These are phyloP conservation scores for Monosporozyma yasuniensis DNA, from an alignment of 805 yeast species.

Conservation along the genomic window DNA sequence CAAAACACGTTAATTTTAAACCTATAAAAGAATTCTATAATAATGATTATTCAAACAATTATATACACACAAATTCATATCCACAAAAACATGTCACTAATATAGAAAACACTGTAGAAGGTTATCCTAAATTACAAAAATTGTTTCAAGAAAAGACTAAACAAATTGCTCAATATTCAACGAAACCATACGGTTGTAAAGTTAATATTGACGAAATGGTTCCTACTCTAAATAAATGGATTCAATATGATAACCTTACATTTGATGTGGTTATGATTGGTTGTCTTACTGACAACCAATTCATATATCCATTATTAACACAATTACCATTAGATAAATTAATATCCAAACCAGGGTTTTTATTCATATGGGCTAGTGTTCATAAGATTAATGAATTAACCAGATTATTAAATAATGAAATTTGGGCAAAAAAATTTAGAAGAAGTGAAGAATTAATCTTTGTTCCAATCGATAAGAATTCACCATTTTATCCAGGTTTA, in stretches of 20 bases:
- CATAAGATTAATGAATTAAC: conserved; percentile 58
- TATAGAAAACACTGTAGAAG: conserved; percentile 56
- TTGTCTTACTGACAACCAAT: conserved; percentile 67
- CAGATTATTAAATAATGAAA: conserved; percentile 42
- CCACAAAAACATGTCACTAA: conserved; percentile 65
- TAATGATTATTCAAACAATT: conserved; percentile 68
- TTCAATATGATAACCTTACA: conserved; percentile 43
- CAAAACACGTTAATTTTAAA: conserved; percentile 17
- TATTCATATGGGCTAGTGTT: conserved; percentile 83
- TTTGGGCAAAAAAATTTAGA: conserved; percentile 63
- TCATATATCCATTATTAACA: conserved; percentile 50
- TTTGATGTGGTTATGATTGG: conserved; percentile 93
- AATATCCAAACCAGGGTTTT: conserved; percentile 76
- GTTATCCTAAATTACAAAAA: conserved; percentile 75
- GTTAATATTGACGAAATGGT: conserved; percentile 45
- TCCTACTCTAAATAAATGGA: conserved; percentile 54
- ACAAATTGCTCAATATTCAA: conserved; percentile 46
- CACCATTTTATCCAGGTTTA: conserved; percentile 57
- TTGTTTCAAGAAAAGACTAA: conserved; percentile 55
- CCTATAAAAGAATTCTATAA: conserved; percentile 34
- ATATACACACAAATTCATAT: conserved; percentile 49
- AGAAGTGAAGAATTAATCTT: conserved; percentile 85
- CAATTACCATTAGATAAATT: conserved; percentile 63
- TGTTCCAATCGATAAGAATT: conserved; percentile 56
- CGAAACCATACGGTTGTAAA: conserved; percentile 59